Evolutionary conservation across 1,284 basidiomycete genomes (phyloP), one percentile per base, ranked within the genome.

Genomic region (Irpex lacteus): DNA sequence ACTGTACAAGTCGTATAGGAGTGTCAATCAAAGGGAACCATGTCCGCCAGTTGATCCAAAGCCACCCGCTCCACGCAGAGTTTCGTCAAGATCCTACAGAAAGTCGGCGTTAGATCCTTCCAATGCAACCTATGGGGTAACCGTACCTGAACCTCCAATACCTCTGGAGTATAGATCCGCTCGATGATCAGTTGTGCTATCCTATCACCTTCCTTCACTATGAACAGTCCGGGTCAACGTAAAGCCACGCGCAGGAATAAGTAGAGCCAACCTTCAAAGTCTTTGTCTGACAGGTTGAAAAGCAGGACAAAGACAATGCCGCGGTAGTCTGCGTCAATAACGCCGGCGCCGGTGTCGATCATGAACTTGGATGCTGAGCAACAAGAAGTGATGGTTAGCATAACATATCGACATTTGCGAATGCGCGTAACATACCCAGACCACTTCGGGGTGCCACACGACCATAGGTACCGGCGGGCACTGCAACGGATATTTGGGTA

Each of bases 31-130:
- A 50, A 90, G 75, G 8, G 77, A 74, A 5, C 67, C 77, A 71
- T 92, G 89, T 8, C 91, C 91, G n/a, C 96, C 97, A 1, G 96
- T 98, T 1, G 96, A 98, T 0, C 96, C 97, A 70, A 98, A 98
- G 0, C 96, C 97, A 52, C 89, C 90, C n/a, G 81, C 82, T 9
- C 96, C 97, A 36, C 97, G 88, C 18, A 85, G 72, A 0, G 97
- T 98, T 65, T 89, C 88, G 60, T 94, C 90, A 6, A 98, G 86
- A 68, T 88, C 84, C 92, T 96, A 70, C 40, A 37, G 11, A 54
- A 47, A 59, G 57, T 9, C 9, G 57, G 38, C 66, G 34, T 65
- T 4, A 71, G 40, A 60, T 57, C 26, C 65, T 13, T 21, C 50
- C 9, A 53, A 53, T 47, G 55, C 26, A 32, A 65, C 21, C 32